phyloP scores from a whole-genome alignment of 257 asterid species.

The Gentiana macrophylla region DNA sequence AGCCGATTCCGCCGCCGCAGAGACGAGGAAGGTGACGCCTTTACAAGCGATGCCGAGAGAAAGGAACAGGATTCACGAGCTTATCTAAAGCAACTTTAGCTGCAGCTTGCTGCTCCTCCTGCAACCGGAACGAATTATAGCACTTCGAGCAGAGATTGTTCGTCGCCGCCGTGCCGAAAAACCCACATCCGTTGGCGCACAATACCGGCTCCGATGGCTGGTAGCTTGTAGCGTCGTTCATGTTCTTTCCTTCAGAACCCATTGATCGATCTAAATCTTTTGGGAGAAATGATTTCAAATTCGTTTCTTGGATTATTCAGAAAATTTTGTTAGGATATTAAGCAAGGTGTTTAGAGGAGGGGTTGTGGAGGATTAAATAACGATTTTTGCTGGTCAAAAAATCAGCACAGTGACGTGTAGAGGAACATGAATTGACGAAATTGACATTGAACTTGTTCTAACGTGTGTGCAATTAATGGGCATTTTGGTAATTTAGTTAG shows the following conservation, averaged over 20 bases:
- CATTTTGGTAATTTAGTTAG: not conserved
- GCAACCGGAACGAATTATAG: constrained; percentile 20
- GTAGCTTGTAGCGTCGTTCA: constrained; percentile 24
- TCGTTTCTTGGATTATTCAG: not conserved
- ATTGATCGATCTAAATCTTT: constrained; percentile 2
- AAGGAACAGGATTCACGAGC: constrained; percentile 3
- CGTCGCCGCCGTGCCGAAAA: constrained; percentile 40
- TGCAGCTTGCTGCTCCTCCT: constrained; percentile 21
- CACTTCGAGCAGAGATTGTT: constrained; percentile 38
- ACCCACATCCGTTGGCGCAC: constrained; percentile 40
- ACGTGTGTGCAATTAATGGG: not conserved
- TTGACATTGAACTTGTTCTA: constrained; percentile 6
- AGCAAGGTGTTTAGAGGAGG: not conserved
- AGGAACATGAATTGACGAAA: constrained; percentile 3
- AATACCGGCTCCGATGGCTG: constrained; percentile 26
- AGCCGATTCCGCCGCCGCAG: not conserved
- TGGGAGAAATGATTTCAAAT: no score
- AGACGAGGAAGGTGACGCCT: not conserved
- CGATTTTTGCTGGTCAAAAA: not conserved
- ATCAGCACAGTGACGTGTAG: constrained; percentile 6
- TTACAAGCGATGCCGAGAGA: not conserved
- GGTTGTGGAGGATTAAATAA: not conserved
- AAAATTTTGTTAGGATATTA: not conserved
- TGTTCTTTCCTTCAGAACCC: constrained; percentile 36
- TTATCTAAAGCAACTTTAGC: constrained; percentile 32